A percentile compares a stretch with the other conserved stretches of the same genome.
phyloP scores from a whole-genome alignment of 179 eudicot genomes.

The Beta corolliflora region DNA sequence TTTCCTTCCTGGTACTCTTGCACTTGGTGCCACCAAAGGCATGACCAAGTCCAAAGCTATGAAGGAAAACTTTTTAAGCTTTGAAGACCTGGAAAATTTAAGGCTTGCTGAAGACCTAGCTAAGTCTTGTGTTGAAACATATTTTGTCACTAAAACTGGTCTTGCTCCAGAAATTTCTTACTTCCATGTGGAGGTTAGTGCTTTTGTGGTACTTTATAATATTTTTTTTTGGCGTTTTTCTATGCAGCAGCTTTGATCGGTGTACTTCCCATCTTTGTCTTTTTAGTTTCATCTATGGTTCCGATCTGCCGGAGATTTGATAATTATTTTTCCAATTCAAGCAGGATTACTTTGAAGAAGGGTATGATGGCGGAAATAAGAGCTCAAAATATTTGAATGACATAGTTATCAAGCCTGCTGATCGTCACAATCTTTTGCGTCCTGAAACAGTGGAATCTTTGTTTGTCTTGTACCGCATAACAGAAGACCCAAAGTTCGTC shows the following conservation, averaged over 20 bases:
- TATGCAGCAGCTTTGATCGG: background rate
- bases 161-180: constrained; percentile 94
- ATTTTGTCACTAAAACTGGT: constrained; percentile 84
- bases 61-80: constrained; percentile 60
- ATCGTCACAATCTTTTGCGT: constrained; percentile 95
- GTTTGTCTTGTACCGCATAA: constrained; percentile 81
- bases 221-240: background rate
- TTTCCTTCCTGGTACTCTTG: constrained; percentile 92
- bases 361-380: constrained; percentile 90
- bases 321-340: constrained; percentile 21
- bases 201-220: background rate
- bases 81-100: constrained; percentile 79
- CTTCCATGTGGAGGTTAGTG: constrained; percentile 78
- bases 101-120: constrained; percentile 90
- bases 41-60: constrained; percentile 69
- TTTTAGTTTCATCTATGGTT: background rate
- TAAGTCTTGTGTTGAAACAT: constrained; percentile 91
- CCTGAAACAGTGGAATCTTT: constrained; percentile 98
- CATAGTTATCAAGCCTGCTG: constrained; percentile 81
- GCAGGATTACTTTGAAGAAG: constrained; percentile 68
- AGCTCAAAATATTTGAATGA: constrained; percentile 68
- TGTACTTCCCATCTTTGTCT: background rate
- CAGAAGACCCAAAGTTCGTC: constrained; percentile 87
- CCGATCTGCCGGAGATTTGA: constrained; percentile 18
- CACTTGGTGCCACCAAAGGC: constrained; percentile 97